Evolutionary conservation across 2,329 filamentous ascomycete genomes (phyloP), one percentile per base, ranked within the genome.

Genomic region (Tothia fuscella): DNA sequence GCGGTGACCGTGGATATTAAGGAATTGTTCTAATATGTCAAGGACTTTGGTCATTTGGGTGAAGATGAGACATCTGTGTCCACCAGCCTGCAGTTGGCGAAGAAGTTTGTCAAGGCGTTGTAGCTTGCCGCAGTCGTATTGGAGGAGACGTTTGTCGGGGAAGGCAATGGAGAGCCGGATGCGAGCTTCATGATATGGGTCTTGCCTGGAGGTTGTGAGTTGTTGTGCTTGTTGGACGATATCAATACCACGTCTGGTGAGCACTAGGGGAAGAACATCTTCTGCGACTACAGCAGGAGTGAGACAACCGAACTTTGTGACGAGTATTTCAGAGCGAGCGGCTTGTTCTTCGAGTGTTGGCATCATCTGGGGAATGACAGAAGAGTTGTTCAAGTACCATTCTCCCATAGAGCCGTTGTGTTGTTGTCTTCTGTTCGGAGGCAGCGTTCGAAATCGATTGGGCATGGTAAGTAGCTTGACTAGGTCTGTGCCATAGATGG

Each of bases 41-140:
- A 99, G 72, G 34, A 96, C 91, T 59, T 93, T 94, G 35, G 91
- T 96, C 91, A 99, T 98, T 56, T 99, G 91, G 0, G 93, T 96
- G 61, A 99, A 99, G 57, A 99, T 98, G 38, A 99, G 70, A 7
- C 87, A 91, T 6, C 93, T 84, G 55, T 96, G 91, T 1, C 88
- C 87, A 29, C 86, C 87, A 2, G 83, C 76, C 62, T 96, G 88
- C 6, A 98, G 71, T 47, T 82, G 80, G 7, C 91, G 82, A 12
- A 98, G 72, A 2, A 98, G 72, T 46, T 80, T 80, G 54, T 93
- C 91, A 13, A 98, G 72, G 14, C 82, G 79, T 55, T 98, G 91
- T 3, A 98, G 74, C 60, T 98, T 98, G 51, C 91, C 91, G 55
- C 91, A 96, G 61, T 98, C 91, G 58, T 93, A 98, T 58, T 98